Percentiles rank a stretch among this genome's conserved stretches.
phyloP scores from a whole-genome alignment of 106 monocot species.

The Agapanthus africanus region DNA sequence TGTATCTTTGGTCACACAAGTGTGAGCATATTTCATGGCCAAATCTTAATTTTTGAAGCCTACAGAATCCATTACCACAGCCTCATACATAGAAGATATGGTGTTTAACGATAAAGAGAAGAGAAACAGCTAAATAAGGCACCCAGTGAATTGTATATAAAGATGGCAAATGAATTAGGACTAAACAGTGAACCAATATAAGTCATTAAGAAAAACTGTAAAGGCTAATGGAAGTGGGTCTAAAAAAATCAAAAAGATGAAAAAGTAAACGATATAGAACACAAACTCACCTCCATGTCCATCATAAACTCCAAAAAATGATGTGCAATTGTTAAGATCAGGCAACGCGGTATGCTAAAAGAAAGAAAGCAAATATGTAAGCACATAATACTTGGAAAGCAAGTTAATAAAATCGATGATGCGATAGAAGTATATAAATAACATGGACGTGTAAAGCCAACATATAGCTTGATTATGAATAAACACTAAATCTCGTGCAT shows the following conservation, averaged over 20 bases:
- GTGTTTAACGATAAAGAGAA: background rate
- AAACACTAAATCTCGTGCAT: too few species aligned
- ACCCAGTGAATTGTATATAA: background rate
- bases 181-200: background rate
- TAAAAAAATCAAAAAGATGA: background rate
- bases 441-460: too few species aligned
- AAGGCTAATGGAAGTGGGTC: background rate
- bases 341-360: slow-evolving; percentile 55
- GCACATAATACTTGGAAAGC: too few species aligned
- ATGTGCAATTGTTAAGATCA: slow-evolving; percentile 55
- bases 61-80: background rate
- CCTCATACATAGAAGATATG: background rate
- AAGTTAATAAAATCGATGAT: too few species aligned
- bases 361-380: slow-evolving; percentile 15
- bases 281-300: slow-evolving; percentile 67
- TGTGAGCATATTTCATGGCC: background rate
- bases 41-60: background rate
- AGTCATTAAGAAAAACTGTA: background rate
- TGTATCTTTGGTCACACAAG: background rate
- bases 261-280: slow-evolving; percentile 1
- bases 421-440: too few species aligned
- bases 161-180: slow-evolving; percentile 2
- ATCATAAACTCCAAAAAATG: slow-evolving; percentile 84
- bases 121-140: background rate
- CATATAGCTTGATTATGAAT: too few species aligned